These are phyloP conservation scores for Diaporthe velutina DNA, from an alignment of 2,329 filamentous ascomycete species.

Conservation along the genomic window DNA sequence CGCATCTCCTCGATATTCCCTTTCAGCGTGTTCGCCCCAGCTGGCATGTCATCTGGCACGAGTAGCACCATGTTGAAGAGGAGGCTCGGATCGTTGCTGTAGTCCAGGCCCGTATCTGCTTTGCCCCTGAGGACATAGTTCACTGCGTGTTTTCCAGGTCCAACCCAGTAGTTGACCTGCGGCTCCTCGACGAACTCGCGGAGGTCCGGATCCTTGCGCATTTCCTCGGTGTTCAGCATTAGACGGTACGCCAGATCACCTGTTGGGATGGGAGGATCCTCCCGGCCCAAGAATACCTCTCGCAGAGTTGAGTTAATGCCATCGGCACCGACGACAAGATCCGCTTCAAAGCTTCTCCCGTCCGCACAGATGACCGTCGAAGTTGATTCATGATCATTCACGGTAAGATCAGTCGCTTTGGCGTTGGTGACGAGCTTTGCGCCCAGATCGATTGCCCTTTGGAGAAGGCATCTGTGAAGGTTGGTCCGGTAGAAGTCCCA, in stretches of 20 bases:
- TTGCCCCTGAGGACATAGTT: slow-evolving; percentile 61
- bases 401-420: slow-evolving; percentile 57
- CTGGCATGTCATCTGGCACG: slow-evolving; percentile 63
- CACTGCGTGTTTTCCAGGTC: slow-evolving; percentile 65
- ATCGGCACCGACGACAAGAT: slow-evolving; percentile 62
- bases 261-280: slow-evolving; percentile 61
- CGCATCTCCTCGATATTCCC: slow-evolving; percentile 63
- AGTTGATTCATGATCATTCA: slow-evolving; percentile 47
- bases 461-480: slow-evolving; percentile 61
- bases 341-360: slow-evolving; percentile 52
- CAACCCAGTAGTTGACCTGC: slow-evolving; percentile 66
- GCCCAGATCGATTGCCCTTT: slow-evolving; percentile 61
- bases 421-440: slow-evolving; percentile 58
- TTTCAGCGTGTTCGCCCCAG: slow-evolving; percentile 56
- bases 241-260: slow-evolving; percentile 65
- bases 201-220: slow-evolving; percentile 60
- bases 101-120: slow-evolving; percentile 14
- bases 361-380: slow-evolving; percentile 55
- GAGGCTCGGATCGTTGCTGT: slow-evolving; percentile 48
- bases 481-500: slow-evolving; percentile 69
- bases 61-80: slow-evolving; percentile 65
- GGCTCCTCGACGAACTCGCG: slow-evolving; percentile 58
- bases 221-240: slow-evolving; percentile 58
- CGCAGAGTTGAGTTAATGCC: slow-evolving; percentile 60
- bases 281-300: slow-evolving; percentile 57